phyloP scores from a whole-genome alignment of 768 basidiomycete genomes.

The Leccinum olivaceopallidum region DNA sequence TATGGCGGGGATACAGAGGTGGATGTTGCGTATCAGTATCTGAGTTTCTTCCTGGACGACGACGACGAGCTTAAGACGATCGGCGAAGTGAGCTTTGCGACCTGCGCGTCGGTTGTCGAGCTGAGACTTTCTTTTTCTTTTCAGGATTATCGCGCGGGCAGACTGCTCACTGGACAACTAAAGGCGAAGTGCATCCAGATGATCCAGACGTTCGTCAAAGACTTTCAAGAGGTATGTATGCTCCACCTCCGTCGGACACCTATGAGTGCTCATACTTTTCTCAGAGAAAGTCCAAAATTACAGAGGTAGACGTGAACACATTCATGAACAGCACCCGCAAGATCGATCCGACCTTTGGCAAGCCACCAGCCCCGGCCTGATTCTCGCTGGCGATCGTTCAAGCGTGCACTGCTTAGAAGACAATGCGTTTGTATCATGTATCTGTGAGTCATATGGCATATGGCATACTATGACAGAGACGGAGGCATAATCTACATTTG shows the following conservation, averaged over 20 bases:
- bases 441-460: conserved; percentile 1
- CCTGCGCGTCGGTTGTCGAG: not conserved
- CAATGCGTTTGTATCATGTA: conserved; percentile 7
- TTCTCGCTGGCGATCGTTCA: not conserved
- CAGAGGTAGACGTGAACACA: conserved; percentile 67
- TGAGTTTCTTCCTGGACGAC: conserved; percentile 94
- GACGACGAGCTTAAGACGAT: conserved; percentile 82
- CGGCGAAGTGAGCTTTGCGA: conserved; percentile 54
- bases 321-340: conserved; percentile 84
- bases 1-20: conserved; percentile 93
- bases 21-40: conserved; percentile 93
- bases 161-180: conserved; percentile 84
- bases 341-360: conserved; percentile 62
- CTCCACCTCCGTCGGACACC: not conserved
- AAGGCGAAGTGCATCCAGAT: conserved; percentile 85
- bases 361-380: conserved; percentile 22
- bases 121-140: not conserved
- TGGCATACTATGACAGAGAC: not conserved
- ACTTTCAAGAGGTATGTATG: conserved; percentile 75
- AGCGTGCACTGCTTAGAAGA: not conserved
- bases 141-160: conserved; percentile 91
- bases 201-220: conserved; percentile 78
- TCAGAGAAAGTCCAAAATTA: conserved; percentile 78
- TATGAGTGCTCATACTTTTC: conserved; percentile 7
- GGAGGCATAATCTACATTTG: conserved; percentile 3